Conservation (phyloP, 768 basidiomycete species). For the Lactifluus pinguis region DNA sequence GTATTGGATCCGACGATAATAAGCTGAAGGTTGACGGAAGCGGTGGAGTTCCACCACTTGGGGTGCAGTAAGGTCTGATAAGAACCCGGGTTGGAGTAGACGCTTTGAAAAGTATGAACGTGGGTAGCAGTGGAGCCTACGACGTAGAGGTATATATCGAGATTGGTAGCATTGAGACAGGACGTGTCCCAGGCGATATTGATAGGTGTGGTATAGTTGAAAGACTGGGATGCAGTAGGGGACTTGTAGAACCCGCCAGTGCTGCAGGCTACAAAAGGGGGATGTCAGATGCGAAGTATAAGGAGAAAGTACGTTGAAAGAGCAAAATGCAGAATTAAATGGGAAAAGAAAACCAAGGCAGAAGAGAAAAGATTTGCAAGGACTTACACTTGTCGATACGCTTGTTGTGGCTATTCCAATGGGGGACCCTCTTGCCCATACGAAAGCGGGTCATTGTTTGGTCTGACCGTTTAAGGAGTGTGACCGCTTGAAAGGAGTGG, state of each 20-base stretch:
- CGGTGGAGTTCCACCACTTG: slow-evolving; percentile 62
- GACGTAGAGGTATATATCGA: slow-evolving; percentile 65
- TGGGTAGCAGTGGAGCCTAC: slow-evolving; percentile 34
- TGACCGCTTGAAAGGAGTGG: slow-evolving; percentile 12
- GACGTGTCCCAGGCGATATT: slow-evolving; percentile 56
- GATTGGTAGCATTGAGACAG: slow-evolving; percentile 39
- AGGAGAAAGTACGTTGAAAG: neutral
- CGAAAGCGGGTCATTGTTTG: neutral
- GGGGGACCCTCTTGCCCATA: slow-evolving; percentile 1
- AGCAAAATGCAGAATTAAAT: neutral
- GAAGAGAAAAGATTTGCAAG: neutral
- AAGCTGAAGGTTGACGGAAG: slow-evolving; percentile 44
- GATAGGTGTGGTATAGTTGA: slow-evolving; percentile 43
- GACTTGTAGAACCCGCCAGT: slow-evolving; percentile 54
- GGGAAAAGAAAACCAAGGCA: neutral
- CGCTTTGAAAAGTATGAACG: slow-evolving; percentile 49
- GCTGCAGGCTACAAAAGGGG: slow-evolving; percentile 33
- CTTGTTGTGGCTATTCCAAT: neutral
- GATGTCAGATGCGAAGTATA: neutral
- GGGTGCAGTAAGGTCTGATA: slow-evolving; percentile 46
- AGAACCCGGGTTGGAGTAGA: slow-evolving; percentile 40
- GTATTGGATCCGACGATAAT: slow-evolving; percentile 43
- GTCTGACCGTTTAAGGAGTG: slow-evolving; percentile 9
- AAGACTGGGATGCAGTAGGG: slow-evolving; percentile 38
- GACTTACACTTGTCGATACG: slow-evolving; percentile 3